Conservation (phyloP, 1,284 basidiomycete species). For the Cryptococcus maquisensis region DNA sequence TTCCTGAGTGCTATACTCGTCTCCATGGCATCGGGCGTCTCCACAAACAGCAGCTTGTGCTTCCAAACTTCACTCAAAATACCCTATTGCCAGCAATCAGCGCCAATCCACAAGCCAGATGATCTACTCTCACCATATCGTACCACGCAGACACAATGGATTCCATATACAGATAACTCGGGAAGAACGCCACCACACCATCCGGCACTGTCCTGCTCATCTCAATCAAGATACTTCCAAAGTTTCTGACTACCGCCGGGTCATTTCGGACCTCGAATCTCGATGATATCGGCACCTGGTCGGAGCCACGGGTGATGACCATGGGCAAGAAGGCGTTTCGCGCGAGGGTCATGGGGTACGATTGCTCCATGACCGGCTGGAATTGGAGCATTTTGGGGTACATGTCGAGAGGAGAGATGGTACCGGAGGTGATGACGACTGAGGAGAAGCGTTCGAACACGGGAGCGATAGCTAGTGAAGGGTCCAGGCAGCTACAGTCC, state of each 20-base stretch:
- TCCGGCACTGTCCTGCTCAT: slow-evolving; percentile 97
- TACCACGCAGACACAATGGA: slow-evolving; percentile 99
- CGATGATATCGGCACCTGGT: slow-evolving; percentile 98
- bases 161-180: slow-evolving; percentile 99
- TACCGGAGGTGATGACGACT: slow-evolving; percentile 98
- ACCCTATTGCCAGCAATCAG: slow-evolving; percentile 56
- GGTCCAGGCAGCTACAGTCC: slow-evolving; percentile 77
- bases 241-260: slow-evolving; percentile 97
- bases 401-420: slow-evolving; percentile 98
- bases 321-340: slow-evolving; percentile 97
- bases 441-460: slow-evolving; percentile 98
- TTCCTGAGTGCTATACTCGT: slow-evolving; percentile 98
- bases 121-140: slow-evolving; percentile 76
- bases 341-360: slow-evolving; percentile 96
- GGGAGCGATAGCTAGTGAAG: slow-evolving; percentile 94
- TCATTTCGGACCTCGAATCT: slow-evolving; percentile 99
- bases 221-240: slow-evolving; percentile 95
- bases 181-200: slow-evolving; percentile 99
- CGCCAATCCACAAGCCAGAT: neutral
- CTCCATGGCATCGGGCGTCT: slow-evolving; percentile 98
- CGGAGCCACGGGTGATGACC: slow-evolving; percentile 95
- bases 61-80: slow-evolving; percentile 99
- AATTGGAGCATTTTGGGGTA: slow-evolving; percentile 99
- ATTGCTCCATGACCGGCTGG: slow-evolving; percentile 93
- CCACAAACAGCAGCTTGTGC: slow-evolving; percentile 98